Evolutionary conservation across 2,329 filamentous ascomycete species (phyloP).

Genomic region (Alternaria metachromatica): DNA sequence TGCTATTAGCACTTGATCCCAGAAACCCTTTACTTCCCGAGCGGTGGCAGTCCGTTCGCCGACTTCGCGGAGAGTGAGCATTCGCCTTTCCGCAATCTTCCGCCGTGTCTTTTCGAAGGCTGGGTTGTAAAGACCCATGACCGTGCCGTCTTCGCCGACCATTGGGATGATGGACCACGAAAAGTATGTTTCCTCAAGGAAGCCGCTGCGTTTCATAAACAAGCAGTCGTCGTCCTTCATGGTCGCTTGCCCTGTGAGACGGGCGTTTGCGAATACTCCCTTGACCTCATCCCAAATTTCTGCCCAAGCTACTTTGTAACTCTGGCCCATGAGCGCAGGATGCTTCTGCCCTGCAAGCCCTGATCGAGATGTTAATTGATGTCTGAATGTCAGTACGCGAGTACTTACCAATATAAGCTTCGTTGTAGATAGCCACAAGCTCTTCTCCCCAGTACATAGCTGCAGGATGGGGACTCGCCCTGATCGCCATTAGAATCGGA

Average conservation of each 20-base stretch:
- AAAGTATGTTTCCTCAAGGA: constrained; percentile 80
- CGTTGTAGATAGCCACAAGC: constrained; percentile 73
- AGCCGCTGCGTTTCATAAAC: constrained; percentile 73
- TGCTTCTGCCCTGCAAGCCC: constrained; percentile 78
- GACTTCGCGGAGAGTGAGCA: constrained; percentile 79
- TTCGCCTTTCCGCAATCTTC: constrained; percentile 78
- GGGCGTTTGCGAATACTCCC: constrained; percentile 71
- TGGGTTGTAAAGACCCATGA: constrained; percentile 80
- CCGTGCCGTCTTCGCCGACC: constrained; percentile 74
- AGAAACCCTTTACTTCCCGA: constrained; percentile 76
- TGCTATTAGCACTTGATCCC: constrained; percentile 71
- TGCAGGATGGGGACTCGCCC: constrained; percentile 59
- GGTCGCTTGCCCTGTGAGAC: constrained; percentile 74
- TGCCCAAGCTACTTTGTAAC: constrained; percentile 71
- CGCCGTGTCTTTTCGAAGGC: constrained; percentile 81
- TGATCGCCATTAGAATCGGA: constrained; percentile 16
- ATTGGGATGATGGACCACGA: constrained; percentile 83
- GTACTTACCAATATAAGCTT: constrained; percentile 62
- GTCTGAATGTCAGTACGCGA: not conserved
- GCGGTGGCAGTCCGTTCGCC: constrained; percentile 76
- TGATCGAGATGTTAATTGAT: constrained; percentile 10
- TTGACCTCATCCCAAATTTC: constrained; percentile 78
- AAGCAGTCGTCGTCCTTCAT: constrained; percentile 85
- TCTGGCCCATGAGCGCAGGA: constrained; percentile 74
- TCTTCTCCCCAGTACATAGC: constrained; percentile 83